These are phyloP conservation scores for Periconia digitata DNA, from an alignment of 2,329 filamentous ascomycete species.

Conservation along the genomic window DNA sequence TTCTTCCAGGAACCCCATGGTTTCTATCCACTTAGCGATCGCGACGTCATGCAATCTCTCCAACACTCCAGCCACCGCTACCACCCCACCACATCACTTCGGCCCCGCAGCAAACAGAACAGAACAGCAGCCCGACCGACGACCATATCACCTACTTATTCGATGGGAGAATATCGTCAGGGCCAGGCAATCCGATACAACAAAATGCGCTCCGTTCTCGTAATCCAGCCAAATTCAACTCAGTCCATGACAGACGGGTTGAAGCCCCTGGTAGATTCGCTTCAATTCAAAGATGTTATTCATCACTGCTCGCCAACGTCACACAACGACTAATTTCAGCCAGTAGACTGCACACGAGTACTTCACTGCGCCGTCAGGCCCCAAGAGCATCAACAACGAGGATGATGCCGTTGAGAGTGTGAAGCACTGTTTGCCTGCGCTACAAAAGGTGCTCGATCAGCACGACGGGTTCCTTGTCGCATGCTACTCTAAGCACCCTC, in stretches of 20 bases:
- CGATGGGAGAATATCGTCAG: conserved; percentile 31
- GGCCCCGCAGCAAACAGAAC: not conserved
- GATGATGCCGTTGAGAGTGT: conserved; percentile 67
- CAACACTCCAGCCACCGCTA: conserved; percentile 3
- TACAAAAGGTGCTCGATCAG: conserved; percentile 48
- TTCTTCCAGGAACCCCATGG: not conserved
- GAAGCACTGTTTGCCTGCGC: conserved; percentile 60
- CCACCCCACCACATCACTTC: not conserved
- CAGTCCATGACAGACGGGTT: conserved; percentile 70
- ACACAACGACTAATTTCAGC: conserved; percentile 46
- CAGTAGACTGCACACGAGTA: conserved; percentile 54
- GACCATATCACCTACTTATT: not conserved
- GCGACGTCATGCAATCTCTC: not conserved
- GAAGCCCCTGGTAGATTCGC: conserved; percentile 50
- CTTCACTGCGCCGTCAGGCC: conserved; percentile 69
- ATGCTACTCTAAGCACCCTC: conserved; percentile 83
- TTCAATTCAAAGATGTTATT: conserved; percentile 49
- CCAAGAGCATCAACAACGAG: conserved; percentile 77
- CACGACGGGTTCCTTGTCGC: conserved; percentile 83
- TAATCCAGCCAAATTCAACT: conserved; percentile 81
- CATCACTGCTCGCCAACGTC: conserved; percentile 26
- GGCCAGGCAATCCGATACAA: conserved; percentile 18
- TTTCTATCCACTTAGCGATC: not conserved
- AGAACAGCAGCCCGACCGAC: not conserved
- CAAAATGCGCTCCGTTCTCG: conserved; percentile 57